Conservation (phyloP, 73 alveolate genomes). For the Paramecium sonneborni region DNA sequence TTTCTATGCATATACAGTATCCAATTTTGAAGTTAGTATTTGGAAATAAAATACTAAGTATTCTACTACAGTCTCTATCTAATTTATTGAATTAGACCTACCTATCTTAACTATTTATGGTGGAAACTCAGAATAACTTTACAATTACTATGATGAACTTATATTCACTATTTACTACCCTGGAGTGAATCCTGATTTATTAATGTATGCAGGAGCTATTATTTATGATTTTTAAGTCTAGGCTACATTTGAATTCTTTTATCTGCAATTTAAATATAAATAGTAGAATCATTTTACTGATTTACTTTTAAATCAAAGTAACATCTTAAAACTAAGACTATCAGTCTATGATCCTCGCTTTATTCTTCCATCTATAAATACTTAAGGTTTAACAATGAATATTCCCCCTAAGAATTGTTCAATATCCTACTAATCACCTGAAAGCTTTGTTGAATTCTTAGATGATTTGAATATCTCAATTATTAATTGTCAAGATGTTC, state of each 20-base stretch:
- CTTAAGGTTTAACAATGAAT: not conserved
- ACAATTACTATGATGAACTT: not conserved
- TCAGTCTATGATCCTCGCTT: constrained; percentile 39
- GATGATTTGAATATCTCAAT: not conserved
- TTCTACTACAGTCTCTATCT: not conserved
- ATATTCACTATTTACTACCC: not conserved
- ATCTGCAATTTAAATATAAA: not conserved
- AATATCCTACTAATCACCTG: not conserved
- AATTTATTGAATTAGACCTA: not conserved
- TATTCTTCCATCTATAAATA: not conserved
- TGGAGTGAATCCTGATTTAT: constrained; percentile 7
- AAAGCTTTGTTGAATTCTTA: not conserved
- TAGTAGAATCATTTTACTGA: not conserved
- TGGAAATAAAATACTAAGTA: not conserved
- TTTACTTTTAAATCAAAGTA: not conserved
- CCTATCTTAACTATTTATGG: not conserved
- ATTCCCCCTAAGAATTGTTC: constrained; percentile 17
- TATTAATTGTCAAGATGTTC: not conserved
- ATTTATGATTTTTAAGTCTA: not conserved
- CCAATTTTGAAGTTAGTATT: not conserved
- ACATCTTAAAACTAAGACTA: not conserved
- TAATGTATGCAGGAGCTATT: constrained; percentile 40
- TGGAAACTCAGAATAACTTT: no score
- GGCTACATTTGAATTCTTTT: not conserved
- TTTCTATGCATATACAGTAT: not conserved